Percentiles rank a stretch among this genome's conserved stretches.
Evolutionary conservation across 768 basidiomycete species (phyloP).

Genomic region (Auricularia sp.): DNA sequence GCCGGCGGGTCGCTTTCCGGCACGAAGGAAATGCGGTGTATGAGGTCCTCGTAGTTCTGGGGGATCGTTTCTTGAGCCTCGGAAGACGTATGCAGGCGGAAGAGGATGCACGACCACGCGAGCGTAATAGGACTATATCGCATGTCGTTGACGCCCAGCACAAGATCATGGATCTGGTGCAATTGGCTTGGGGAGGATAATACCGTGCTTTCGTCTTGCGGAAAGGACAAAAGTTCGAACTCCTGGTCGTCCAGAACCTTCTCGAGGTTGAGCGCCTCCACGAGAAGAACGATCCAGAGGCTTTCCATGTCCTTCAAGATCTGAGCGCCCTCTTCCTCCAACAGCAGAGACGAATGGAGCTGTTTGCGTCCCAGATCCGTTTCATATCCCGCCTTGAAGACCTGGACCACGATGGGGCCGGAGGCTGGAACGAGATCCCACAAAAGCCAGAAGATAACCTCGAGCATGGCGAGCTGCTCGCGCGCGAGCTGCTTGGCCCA

Average conservation of each 20-base stretch:
- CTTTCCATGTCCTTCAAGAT: slow-evolving; percentile 58
- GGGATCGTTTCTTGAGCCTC: slow-evolving; percentile 47
- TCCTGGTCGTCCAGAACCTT: slow-evolving; percentile 40
- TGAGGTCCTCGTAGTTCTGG: slow-evolving; percentile 43
- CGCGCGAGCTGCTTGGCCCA: slow-evolving; percentile 68
- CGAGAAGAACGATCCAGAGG: slow-evolving; percentile 67
- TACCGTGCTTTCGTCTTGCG: slow-evolving; percentile 27
- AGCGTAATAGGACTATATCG: slow-evolving; percentile 65
- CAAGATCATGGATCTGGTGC: slow-evolving; percentile 55
- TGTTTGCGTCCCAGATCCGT: slow-evolving; percentile 59
- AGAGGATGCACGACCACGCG: slow-evolving; percentile 79
- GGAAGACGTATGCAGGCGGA: slow-evolving; percentile 42
- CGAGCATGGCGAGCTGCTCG: slow-evolving; percentile 73
- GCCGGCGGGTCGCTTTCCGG: slow-evolving; percentile 16
- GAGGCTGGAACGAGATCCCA: slow-evolving; percentile 64
- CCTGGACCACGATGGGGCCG: slow-evolving; percentile 49
- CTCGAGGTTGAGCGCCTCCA: slow-evolving; percentile 78
- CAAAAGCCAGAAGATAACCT: slow-evolving; percentile 84
- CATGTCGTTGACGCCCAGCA: slow-evolving; percentile 47
- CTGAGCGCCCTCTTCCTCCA: slow-evolving; percentile 66
- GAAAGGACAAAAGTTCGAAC: slow-evolving; percentile 44
- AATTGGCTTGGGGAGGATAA: slow-evolving; percentile 49
- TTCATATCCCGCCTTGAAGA: slow-evolving; percentile 56
- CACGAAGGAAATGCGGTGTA: slow-evolving; percentile 29
- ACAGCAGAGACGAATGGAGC: slow-evolving; percentile 48